These are phyloP conservation scores for Penicillium sp. DNA, from an alignment of 2,329 filamentous ascomycete genomes.

Conservation along the genomic window DNA sequence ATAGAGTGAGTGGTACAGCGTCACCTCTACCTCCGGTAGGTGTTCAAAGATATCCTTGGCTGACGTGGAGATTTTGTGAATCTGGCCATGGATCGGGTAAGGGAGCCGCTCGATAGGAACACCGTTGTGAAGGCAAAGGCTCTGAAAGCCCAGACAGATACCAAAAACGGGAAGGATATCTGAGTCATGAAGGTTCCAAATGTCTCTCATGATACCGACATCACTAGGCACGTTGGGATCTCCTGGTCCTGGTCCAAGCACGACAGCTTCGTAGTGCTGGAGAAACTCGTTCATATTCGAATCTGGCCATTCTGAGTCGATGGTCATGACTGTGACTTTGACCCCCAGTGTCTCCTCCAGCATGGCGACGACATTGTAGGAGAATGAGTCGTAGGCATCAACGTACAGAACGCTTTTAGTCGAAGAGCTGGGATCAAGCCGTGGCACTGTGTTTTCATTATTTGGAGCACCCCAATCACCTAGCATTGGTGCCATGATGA, in stretches of 20 bases:
- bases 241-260: constrained; percentile 88
- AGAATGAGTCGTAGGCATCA: constrained; percentile 95
- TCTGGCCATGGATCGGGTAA: constrained; percentile 79
- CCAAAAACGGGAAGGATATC: constrained; percentile 74
- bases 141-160: constrained; percentile 88
- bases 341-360: constrained; percentile 67
- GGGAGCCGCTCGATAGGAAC: constrained; percentile 63
- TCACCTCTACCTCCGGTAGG: constrained; percentile 63
- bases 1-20: constrained; percentile 70
- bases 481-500: constrained; percentile 32
- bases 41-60: constrained; percentile 63
- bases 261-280: constrained; percentile 72
- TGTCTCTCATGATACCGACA: constrained; percentile 73
- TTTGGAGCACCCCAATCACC: constrained; percentile 23
- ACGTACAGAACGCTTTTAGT: constrained; percentile 69
- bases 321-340: constrained; percentile 68
- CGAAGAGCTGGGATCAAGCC: background rate
- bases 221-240: constrained; percentile 70
- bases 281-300: constrained; percentile 50
- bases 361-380: constrained; percentile 87
- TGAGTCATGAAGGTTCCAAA: constrained; percentile 66
- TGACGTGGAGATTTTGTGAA: constrained; percentile 63
- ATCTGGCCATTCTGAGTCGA: constrained; percentile 55
- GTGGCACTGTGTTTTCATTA: background rate
- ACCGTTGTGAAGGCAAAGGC: constrained; percentile 67